phyloP scores from a whole-genome alignment of 306 rosid species.

The Oxytropis ochrocephala region DNA sequence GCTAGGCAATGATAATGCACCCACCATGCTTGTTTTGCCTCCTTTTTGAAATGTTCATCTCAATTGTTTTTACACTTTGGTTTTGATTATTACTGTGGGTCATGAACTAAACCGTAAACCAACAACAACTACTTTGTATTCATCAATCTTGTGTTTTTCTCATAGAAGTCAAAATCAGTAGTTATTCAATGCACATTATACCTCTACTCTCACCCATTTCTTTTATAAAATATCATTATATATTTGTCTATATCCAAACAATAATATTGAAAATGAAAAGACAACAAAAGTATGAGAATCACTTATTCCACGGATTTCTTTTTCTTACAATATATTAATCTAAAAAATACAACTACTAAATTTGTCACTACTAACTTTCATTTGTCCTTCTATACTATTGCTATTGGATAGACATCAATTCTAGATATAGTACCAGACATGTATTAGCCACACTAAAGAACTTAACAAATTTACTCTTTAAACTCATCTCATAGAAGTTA shows the following conservation, averaged over 20 bases:
- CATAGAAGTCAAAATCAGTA: constrained; percentile 20
- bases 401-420: neutral
- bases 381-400: too few species aligned
- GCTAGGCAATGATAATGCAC: neutral
- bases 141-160: neutral
- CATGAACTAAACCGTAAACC: constrained; percentile 12
- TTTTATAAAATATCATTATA: neutral
- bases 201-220: constrained; percentile 25
- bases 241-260: constrained; percentile 14
- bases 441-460: neutral
- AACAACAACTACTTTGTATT: neutral
- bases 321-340: neutral
- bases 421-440: neutral
- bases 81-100: constrained; percentile 16
- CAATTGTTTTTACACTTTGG: neutral
- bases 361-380: neutral
- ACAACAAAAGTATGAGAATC: neutral
- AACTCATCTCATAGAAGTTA: neutral
- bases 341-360: neutral
- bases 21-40: neutral
- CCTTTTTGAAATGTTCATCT: neutral
- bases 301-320: neutral
- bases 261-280: neutral
- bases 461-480: neutral
- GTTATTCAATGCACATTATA: constrained; percentile 8